Percentiles rank a stretch among this genome's conserved stretches.
phyloP scores from a whole-genome alignment of 2,329 filamentous ascomycete species.

The Hirsutella thompsonii region DNA sequence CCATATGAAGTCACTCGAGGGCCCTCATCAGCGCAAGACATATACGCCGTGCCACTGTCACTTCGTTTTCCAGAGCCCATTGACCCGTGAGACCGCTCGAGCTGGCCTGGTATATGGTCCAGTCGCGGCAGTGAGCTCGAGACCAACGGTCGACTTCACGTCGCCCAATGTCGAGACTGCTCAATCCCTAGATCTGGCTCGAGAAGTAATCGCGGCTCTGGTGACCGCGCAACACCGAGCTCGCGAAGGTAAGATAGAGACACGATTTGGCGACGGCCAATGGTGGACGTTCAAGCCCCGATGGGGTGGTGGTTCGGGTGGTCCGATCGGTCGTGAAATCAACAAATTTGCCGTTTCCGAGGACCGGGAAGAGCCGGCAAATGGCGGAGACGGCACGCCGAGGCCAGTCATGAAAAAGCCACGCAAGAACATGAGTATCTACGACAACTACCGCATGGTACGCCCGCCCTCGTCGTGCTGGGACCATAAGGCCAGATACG shows the following conservation, averaged over 20 bases:
- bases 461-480: constrained; percentile 43
- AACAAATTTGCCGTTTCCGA: constrained; percentile 32
- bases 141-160: constrained; percentile 39
- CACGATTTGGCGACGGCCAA: constrained; percentile 40
- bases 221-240: constrained; percentile 51
- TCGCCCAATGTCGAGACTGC: constrained; percentile 34
- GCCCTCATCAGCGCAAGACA: constrained; percentile 25
- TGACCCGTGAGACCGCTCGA: constrained; percentile 45
- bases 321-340: constrained; percentile 48
- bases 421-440: constrained; percentile 43
- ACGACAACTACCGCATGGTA: constrained; percentile 52
- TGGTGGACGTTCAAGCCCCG: constrained; percentile 50
- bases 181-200: constrained; percentile 46
- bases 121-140: constrained; percentile 44
- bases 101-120: constrained; percentile 49
- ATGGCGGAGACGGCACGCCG: constrained; percentile 11
- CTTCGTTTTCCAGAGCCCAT: constrained; percentile 48
- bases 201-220: constrained; percentile 47
- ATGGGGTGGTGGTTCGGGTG: constrained; percentile 51
- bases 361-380: constrained; percentile 28
- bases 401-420: constrained; percentile 29
- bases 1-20: constrained; percentile 31
- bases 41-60: constrained; percentile 46
- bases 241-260: constrained; percentile 42
- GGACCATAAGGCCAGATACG: constrained; percentile 47